Evolutionary conservation across 164 flowering plant species (phyloP), one percentile per base, ranked within the genome.

Genomic region (Macadamia tetraphylla): DNA sequence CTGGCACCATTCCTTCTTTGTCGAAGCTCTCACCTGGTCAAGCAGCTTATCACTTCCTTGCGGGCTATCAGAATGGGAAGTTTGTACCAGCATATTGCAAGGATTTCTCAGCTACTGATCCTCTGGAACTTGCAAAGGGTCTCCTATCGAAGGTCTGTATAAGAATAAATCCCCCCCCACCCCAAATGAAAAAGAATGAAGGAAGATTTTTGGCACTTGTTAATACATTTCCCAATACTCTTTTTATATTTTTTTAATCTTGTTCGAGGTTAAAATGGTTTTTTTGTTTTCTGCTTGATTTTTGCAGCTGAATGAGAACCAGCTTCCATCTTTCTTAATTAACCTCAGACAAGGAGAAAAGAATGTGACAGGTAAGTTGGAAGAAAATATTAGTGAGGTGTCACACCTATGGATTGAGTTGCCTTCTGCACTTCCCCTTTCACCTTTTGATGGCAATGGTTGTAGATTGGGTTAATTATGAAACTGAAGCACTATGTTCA

Each of bases 11-110:
- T 58, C 87, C 88, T 53, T 64, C 82, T 13, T 53, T 73, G 31
- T 77, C 86, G 48, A 83, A 80, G 73, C 84, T 85, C 62, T 78
- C 83, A 31, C 80, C 85, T 55, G 85, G 84, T 23, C 88, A 85
- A 63, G 86, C 86, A 67, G 88, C 86, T 9, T 85, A 83, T 74
- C 88, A 85, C 70, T 85, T 81, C 72, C 63, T 85, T 56, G 82
- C 84, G 10, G 86, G 88, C 12, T 78, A 83, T 71, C 85, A 79
- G 70, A 77, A 80, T 75, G 88, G 85, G 31, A 81, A 77, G 7
- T 85, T 83, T 63, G 71, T 79, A 30, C 88, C 88, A 49, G 83
- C 79, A 31, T 85, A 78, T 63, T 57, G 15, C 76, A 71, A 73
- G 29, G 76, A 79, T 30, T 77, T 78, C 15, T 80, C 81, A 35